These are phyloP conservation scores for Ganoderma lingzhi DNA, from an alignment of 1,284 basidiomycete species.

Conservation along the genomic window DNA sequence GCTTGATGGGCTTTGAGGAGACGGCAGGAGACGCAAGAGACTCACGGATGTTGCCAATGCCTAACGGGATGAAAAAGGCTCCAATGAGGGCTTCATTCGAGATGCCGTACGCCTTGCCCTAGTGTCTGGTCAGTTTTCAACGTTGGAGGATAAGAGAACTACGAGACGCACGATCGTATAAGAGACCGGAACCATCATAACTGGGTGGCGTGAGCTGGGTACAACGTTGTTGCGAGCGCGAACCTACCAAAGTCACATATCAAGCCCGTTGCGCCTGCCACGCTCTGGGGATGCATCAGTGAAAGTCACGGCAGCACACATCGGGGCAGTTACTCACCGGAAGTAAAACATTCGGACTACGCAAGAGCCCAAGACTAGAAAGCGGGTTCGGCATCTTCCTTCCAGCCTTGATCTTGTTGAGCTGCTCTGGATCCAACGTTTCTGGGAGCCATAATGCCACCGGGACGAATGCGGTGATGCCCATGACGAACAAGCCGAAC, in stretches of 20 bases:
- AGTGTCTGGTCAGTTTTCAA: not conserved
- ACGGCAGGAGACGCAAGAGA: slow-evolving; percentile 10
- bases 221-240: not conserved
- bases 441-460: slow-evolving; percentile 62
- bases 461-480: slow-evolving; percentile 55
- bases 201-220: slow-evolving; percentile 35
- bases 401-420: slow-evolving; percentile 42
- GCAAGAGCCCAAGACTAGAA: slow-evolving; percentile 55
- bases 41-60: slow-evolving; percentile 67
- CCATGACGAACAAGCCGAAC: slow-evolving; percentile 53
- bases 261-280: slow-evolving; percentile 48
- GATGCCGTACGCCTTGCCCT: slow-evolving; percentile 68
- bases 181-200: slow-evolving; percentile 48
- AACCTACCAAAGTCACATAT: slow-evolving; percentile 55
- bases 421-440: slow-evolving; percentile 51
- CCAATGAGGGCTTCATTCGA: slow-evolving; percentile 66
- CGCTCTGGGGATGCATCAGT: slow-evolving; percentile 41
- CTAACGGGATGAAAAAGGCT: slow-evolving; percentile 64
- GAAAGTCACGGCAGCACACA: not conserved
- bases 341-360: slow-evolving; percentile 64
- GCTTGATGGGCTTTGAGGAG: too few species aligned
- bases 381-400: slow-evolving; percentile 68
- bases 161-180: slow-evolving; percentile 47
- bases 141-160: not conserved
- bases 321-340: slow-evolving; percentile 50